A percentile compares a stretch with the other conserved stretches of the same genome.
Conservation (phyloP, 306 rosid genomes). For the Vicia faba region DNA sequence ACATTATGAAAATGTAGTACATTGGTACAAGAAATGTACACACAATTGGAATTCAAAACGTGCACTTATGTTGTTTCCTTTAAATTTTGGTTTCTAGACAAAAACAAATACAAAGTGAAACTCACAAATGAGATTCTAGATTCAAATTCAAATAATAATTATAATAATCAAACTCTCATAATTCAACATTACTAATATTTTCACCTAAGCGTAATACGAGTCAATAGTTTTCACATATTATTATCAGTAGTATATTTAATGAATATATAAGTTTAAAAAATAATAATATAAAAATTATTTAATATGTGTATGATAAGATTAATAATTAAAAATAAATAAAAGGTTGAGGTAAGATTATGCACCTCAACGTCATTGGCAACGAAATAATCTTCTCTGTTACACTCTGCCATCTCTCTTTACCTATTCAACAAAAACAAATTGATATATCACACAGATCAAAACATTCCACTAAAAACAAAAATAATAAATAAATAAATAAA, state of each 20-base stretch:
- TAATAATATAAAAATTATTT: not conserved
- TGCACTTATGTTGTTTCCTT: not conserved
- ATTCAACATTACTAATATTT: too few species aligned
- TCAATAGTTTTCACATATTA: too few species aligned
- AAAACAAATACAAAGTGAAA: too few species aligned
- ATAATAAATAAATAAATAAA: too few species aligned
- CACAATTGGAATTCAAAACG: slow-evolving; percentile 33
- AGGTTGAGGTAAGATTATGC: slow-evolving; percentile 19
- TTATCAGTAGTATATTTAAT: not conserved
- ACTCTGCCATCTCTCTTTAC: slow-evolving; percentile 63
- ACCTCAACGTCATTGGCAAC: slow-evolving; percentile 63
- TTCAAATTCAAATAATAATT: too few species aligned
- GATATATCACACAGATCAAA: not conserved
- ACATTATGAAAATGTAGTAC: slow-evolving; percentile 30
- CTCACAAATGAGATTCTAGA: too few species aligned
- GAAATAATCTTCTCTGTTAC: slow-evolving; percentile 59
- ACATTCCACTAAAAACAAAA: not conserved
- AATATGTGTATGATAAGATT: not conserved
- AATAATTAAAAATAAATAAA: not conserved
- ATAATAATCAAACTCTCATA: too few species aligned
- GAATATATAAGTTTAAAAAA: not conserved
- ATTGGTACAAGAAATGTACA: slow-evolving; percentile 28
- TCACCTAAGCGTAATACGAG: too few species aligned
- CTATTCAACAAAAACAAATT: slow-evolving; percentile 36
- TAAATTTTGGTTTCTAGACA: not conserved